Base-by-base conservation (phyloP, 768 basidiomycete species). In the Mycena leptocephala region DNA sequence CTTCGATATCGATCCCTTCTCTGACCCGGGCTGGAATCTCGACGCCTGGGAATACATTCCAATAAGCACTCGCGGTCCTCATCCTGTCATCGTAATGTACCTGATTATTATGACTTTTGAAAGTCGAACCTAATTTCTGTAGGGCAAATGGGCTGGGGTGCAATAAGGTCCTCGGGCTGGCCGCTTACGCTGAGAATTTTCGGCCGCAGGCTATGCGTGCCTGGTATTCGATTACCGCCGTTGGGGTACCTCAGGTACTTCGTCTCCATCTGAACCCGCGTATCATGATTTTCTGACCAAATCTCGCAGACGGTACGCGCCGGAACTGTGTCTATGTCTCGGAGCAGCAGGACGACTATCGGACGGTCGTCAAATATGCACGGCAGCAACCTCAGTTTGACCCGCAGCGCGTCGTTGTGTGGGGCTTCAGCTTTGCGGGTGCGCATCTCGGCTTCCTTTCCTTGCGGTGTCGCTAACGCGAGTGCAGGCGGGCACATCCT, bases 261-360 rank as follows among this genome's bases (percentile, higher is more conserved):
- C 30, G 1, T n/a, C 65, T 7, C 7, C 16, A 6, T 13, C 14
- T 48, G 5, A 4, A 20, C 7, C 30, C 28, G 10, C 22, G 26
- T 28, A 28, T 13, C 35, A 16, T 48, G 56, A 1, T 8, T 28
- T 18, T 30, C 22, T 58, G 35, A 53, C 14, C 2, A 16, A 33
- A 37, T 20, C 16, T 28, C 55, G 7, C 68, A 85, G 84, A 83
- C 35, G 85, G 85, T 16, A 81, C 74, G 0, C 84, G 82, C 2
- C 76, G 84, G 9, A 78, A 86, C 55, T 62, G 75, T 18, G 37
- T 85, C 6, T 78, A 76, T 33, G 76, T 84, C 18, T 76, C 78
- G 0, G 84, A 85, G 51, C 85, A 85, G 70, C 80, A 83, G 48
- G 85, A 85, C 2, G 85, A 86, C 79, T 86, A 86, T 70, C 77